Evolutionary conservation across 192 early-diverging fungal genomes (phyloP).

Genomic region (Radiomyces spectabilis): DNA sequence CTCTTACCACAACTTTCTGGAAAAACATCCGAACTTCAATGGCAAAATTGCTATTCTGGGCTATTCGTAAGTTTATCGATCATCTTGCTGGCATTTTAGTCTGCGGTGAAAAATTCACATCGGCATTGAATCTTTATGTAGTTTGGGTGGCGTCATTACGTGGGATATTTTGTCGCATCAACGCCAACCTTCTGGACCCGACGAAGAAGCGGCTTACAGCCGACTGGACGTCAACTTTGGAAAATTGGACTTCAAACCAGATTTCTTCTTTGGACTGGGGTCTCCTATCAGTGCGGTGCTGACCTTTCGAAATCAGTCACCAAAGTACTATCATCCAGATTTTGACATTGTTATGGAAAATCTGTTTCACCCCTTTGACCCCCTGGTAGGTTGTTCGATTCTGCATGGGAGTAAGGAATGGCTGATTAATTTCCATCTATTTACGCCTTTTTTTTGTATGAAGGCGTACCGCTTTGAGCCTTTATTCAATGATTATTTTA

Average conservation of each 20-base stretch:
- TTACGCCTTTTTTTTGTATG: neutral
- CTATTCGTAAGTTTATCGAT: conserved; percentile 37
- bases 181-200: conserved; percentile 5
- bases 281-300: conserved; percentile 50
- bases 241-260: conserved; percentile 38
- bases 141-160: conserved; percentile 57
- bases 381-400: conserved; percentile 29
- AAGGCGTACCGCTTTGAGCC: conserved; percentile 65
- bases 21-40: conserved; percentile 49
- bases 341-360: conserved; percentile 54
- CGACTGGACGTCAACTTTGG: conserved; percentile 21
- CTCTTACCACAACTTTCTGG: conserved; percentile 45
- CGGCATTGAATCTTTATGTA: neutral
- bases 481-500: conserved; percentile 30
- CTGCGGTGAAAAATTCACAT: neutral
- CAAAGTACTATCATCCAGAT: conserved; percentile 43
- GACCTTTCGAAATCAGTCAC: conserved; percentile 54
- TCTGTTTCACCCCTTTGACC: conserved; percentile 71
- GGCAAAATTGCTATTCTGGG: conserved; percentile 55
- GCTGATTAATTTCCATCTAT: neutral
- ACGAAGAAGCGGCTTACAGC: conserved; percentile 15
- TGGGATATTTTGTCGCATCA: conserved; percentile 57
- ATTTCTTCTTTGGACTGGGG: conserved; percentile 40
- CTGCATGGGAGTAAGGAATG: neutral
- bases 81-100: too few species aligned